Conservation (phyloP, 345 rosid species). For the Microcos paniculata region DNA sequence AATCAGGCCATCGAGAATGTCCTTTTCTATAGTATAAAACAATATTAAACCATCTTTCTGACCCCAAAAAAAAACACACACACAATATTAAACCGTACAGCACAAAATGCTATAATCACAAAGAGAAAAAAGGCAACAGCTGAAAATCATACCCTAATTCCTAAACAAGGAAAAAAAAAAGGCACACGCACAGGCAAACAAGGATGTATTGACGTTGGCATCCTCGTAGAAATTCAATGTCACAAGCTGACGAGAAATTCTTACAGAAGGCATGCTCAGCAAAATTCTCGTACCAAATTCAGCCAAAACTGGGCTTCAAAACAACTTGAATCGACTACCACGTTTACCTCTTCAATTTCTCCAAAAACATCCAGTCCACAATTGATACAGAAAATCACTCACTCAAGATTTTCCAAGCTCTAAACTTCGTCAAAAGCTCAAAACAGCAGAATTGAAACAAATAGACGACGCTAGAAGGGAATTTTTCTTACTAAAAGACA, state of each 20-base stretch:
- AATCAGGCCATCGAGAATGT: not conserved
- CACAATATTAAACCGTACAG: not conserved
- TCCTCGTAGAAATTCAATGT: not conserved
- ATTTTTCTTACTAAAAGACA: not conserved
- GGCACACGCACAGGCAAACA: not conserved
- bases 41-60: slow-evolving; percentile 1
- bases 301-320: slow-evolving; percentile 9
- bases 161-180: not conserved
- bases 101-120: not conserved
- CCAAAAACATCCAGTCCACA: not conserved
- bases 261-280: not conserved
- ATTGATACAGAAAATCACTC: not conserved
- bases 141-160: not conserved
- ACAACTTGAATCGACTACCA: not conserved
- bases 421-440: not conserved
- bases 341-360: not conserved
- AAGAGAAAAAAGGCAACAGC: slow-evolving; percentile 2
- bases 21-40: not conserved
- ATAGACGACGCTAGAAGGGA: not conserved
- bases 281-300: not conserved
- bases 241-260: not conserved
- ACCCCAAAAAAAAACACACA: too few species aligned
- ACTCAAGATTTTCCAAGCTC: not conserved
- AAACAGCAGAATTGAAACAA: slow-evolving; percentile 5
- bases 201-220: too few species aligned